These are phyloP conservation scores for Piedraia hortae DNA, from an alignment of 2,329 filamentous ascomycete species.

Conservation along the genomic window DNA sequence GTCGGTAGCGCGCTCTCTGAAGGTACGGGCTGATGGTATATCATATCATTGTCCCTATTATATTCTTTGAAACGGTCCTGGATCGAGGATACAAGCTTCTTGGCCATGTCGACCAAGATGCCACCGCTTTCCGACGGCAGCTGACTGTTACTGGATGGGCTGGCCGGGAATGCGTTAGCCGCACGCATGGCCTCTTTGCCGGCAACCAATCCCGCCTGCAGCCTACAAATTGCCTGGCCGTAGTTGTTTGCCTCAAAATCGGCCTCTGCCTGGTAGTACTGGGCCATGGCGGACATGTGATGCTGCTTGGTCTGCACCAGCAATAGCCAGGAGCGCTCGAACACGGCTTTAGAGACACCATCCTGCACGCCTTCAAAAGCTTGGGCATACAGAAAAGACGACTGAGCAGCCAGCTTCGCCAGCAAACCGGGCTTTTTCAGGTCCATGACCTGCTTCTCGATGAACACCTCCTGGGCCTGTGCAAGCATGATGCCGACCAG, in stretches of 20 bases:
- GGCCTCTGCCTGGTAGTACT: constrained; percentile 77
- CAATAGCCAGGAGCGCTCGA: constrained; percentile 79
- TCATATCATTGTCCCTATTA: constrained; percentile 87
- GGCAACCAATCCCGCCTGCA: constrained; percentile 53
- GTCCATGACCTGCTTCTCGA: constrained; percentile 85
- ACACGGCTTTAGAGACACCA: constrained; percentile 69
- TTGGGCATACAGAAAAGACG: constrained; percentile 64
- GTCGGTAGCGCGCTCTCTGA: constrained; percentile 54
- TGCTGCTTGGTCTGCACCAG: constrained; percentile 61
- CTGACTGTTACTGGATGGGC: constrained; percentile 56
- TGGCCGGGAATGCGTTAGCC: constrained; percentile 54
- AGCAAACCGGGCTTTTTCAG: constrained; percentile 77
- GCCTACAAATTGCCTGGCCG: constrained; percentile 55
- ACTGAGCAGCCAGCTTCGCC: constrained; percentile 79
- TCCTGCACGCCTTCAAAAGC: constrained; percentile 76
- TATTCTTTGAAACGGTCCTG: constrained; percentile 55
- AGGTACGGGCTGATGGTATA: constrained; percentile 83
- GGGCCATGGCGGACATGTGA: constrained; percentile 60
- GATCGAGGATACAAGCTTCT: constrained; percentile 51
- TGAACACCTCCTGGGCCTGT: constrained; percentile 87
- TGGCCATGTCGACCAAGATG: constrained; percentile 52
- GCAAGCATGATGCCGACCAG: constrained; percentile 81
- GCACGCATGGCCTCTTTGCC: constrained; percentile 52
- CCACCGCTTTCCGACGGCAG: constrained; percentile 51
- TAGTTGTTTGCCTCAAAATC: constrained; percentile 76